Conservation (phyloP, 805 yeast genomes). For the Ogataea degrootiae region DNA sequence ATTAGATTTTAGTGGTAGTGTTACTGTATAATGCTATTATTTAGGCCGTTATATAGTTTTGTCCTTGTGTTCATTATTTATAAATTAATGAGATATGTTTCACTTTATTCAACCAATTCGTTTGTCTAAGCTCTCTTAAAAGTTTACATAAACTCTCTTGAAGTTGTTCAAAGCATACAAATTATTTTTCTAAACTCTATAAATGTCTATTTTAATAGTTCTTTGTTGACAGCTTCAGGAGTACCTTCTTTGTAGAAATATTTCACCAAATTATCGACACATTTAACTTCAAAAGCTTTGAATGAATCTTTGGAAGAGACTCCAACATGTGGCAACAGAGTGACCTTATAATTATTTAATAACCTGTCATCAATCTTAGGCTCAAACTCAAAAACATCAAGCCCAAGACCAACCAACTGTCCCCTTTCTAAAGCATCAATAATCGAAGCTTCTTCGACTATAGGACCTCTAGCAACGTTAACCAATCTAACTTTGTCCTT, state of each 20-base stretch:
- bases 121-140: too few species aligned
- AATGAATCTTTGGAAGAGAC: constrained; percentile 33
- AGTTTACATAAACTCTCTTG: too few species aligned
- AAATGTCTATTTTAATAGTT: constrained; percentile 4
- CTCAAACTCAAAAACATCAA: constrained; percentile 40
- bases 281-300: constrained; percentile 33
- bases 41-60: too few species aligned
- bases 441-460: constrained; percentile 35
- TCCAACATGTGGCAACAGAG: constrained; percentile 36
- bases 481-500: constrained; percentile 27
- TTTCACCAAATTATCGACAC: constrained; percentile 34
- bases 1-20: background rate
- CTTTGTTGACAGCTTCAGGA: constrained; percentile 27
- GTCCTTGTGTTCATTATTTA: too few species aligned
- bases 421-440: constrained; percentile 37
- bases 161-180: too few species aligned
- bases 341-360: constrained; percentile 31
- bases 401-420: constrained; percentile 38
- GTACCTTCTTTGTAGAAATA: constrained; percentile 32
- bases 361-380: constrained; percentile 33
- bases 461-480: constrained; percentile 38
- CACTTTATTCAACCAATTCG: too few species aligned
- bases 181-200: background rate
- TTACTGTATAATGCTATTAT: too few species aligned
- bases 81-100: too few species aligned